Conservation (phyloP, 306 rosid species). For the Morella rubra region DNA sequence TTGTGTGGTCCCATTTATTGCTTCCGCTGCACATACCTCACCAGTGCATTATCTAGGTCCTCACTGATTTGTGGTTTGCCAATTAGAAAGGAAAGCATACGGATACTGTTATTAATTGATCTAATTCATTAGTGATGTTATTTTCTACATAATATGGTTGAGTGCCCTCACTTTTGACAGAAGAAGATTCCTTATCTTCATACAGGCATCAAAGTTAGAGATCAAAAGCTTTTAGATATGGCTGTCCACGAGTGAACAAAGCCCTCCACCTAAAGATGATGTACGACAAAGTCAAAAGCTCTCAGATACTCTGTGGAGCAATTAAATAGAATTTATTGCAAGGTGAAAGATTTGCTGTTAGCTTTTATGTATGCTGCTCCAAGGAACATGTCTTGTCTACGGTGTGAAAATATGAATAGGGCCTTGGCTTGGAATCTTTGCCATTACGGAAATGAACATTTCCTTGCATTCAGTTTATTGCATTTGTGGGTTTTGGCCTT, state of each 20-base stretch:
- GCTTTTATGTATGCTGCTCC: slow-evolving; percentile 31
- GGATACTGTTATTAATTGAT: not conserved
- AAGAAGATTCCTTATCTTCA: slow-evolving; percentile 52
- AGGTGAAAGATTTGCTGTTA: slow-evolving; percentile 36
- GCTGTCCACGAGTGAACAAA: slow-evolving; percentile 39
- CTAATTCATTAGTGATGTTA: slow-evolving; percentile 1
- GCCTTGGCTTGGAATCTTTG: slow-evolving; percentile 38
- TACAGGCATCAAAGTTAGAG: slow-evolving; percentile 32
- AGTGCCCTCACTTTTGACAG: slow-evolving; percentile 40
- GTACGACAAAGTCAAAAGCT: slow-evolving; percentile 38
- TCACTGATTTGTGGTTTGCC: slow-evolving; percentile 9
- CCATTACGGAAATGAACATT: slow-evolving; percentile 39
- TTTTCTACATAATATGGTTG: slow-evolving; percentile 29
- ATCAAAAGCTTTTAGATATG: slow-evolving; percentile 36
- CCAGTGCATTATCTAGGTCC: slow-evolving; percentile 5
- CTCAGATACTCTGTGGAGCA: slow-evolving; percentile 19
- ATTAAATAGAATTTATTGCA: slow-evolving; percentile 27
- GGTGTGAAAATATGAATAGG: slow-evolving; percentile 24
- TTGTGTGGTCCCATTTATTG: slow-evolving; percentile 33
- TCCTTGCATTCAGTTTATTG: not conserved
- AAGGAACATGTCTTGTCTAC: slow-evolving; percentile 34
- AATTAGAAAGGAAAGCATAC: slow-evolving; percentile 1
- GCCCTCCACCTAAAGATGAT: slow-evolving; percentile 42
- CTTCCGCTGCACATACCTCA: slow-evolving; percentile 11
- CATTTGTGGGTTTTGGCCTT: not conserved